phyloP scores from a whole-genome alignment of 352 stramenopile genomes.

The Pelagophyceae sp. region DNA sequence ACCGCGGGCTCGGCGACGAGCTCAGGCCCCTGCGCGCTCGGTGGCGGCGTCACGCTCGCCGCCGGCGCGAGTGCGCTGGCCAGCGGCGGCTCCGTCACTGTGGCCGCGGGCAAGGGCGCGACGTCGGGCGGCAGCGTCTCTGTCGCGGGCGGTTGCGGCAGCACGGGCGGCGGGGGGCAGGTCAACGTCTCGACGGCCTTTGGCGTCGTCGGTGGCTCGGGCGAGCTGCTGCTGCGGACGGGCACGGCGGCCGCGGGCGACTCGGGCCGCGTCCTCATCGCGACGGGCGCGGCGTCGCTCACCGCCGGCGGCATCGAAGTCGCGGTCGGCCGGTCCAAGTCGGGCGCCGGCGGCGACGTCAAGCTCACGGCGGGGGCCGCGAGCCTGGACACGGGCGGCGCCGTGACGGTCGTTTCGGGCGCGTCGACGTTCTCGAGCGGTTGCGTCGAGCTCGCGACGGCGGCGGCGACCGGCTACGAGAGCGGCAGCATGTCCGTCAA shows the following conservation, averaged over 20 bases:
- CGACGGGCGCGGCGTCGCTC: constrained; percentile 25
- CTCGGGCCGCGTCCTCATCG: constrained; percentile 34
- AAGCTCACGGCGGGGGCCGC: constrained; percentile 21
- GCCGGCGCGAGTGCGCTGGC: constrained; percentile 14
- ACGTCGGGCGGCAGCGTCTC: background rate
- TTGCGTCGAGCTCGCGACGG: constrained; percentile 31
- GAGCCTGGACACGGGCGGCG: constrained; percentile 30
- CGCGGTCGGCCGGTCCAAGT: constrained; percentile 50
- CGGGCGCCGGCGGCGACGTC: constrained; percentile 53
- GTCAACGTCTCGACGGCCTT: background rate
- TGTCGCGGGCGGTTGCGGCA: background rate
- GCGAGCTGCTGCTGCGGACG: constrained; percentile 36
- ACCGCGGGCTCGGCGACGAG: constrained; percentile 32
- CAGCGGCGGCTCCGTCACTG: background rate
- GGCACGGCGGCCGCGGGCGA: constrained; percentile 41
- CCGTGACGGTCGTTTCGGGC: constrained; percentile 34
- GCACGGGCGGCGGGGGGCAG: no score
- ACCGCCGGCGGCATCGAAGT: constrained; percentile 41
- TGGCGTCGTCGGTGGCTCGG: constrained; percentile 48
- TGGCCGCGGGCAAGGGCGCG: background rate
- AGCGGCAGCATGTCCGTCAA: constrained; percentile 24
- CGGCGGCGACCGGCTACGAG: constrained; percentile 28
- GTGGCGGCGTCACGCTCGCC: background rate
- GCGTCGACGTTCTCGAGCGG: constrained; percentile 30
- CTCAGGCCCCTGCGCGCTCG: constrained; percentile 20